Base-by-base conservation (phyloP, 345 rosid species). In the Bruguiera sexangula region DNA sequence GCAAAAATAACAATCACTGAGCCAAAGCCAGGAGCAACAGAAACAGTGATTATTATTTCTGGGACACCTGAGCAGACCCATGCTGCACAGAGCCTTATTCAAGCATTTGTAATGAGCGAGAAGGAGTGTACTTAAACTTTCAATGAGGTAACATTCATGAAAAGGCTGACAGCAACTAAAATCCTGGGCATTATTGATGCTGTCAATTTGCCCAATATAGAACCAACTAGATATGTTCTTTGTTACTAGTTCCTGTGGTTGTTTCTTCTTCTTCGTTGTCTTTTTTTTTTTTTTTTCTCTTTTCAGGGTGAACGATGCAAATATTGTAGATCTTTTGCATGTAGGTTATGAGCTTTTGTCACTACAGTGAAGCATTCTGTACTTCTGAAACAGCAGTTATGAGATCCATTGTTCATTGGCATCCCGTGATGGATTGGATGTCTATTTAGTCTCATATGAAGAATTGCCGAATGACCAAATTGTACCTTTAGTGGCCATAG, bases 11-110 rank as follows among this genome's bases (percentile, higher is more conserved):
- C 73, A 8, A 84, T 88, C 37, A 81, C 79, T 1, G 93, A 86
- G 36, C 83, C 93, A 24, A 80, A 83, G 66, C 86, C 87, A 52
- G 87, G 86, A 67, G 89, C 86, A 62, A 43, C 84, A 0, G 96
- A 88, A 73, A 88, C 89, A 22, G 81, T 73, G 34, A 86, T 88
- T 58, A 74, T 82, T 57, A 88, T 90, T 82, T 86, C 93, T 15
- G 93, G 96, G 66, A 86, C 91, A 48, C 96, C 96, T 8, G 96
- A 90, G 67, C 91, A 90, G 79, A 86, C 89, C 1, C 87, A 90
- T 65, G 96, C 96, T 5, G 96, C 93, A 2, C 96, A 90, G 76
- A 79, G 87, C 80, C 91, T 90, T 61, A 86, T 90, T 79, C 96
- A 88, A 75, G 91, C 96, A 50, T 90, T 89, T 71, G 96, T 90